Conservation (phyloP, 148 eudicot species). For the Rhododendron williamsianum region DNA sequence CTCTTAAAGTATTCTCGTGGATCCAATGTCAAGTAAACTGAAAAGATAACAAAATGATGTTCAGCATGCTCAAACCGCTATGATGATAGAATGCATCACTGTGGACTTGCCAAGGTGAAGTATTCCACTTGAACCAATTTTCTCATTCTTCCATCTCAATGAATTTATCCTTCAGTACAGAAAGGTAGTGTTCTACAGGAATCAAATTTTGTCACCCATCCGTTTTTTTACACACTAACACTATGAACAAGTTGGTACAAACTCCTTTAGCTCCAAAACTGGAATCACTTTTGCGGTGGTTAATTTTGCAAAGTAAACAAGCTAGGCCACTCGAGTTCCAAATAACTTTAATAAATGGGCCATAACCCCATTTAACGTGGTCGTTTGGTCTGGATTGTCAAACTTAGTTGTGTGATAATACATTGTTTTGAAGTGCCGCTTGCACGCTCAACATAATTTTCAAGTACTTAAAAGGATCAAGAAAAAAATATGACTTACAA, state of each 20-base stretch:
- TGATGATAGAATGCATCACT: not conserved
- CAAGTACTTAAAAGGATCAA: not conserved
- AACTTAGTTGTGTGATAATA: conserved; percentile 18
- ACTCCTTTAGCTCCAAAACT: not conserved
- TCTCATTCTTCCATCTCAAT: not conserved
- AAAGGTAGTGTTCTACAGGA: not conserved
- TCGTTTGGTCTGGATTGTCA: not conserved
- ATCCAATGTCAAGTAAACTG: not conserved
- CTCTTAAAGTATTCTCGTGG: not conserved
- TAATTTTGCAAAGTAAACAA: not conserved
- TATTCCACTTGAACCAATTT: not conserved
- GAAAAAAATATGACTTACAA: conserved; percentile 42
- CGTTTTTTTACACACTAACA: not conserved
- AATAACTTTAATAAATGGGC: not conserved
- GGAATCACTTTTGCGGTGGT: not conserved
- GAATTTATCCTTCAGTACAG: not conserved
- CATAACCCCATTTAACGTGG: not conserved
- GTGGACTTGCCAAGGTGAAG: not conserved
- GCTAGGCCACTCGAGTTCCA: not conserved
- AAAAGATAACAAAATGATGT: not conserved
- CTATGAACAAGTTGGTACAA: not conserved
- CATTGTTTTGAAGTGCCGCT: not conserved
- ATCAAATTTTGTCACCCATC: not conserved
- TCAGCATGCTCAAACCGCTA: not conserved
- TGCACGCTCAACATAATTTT: not conserved